Evolutionary conservation across 1,284 basidiomycete species (phyloP).

Genomic region (Marasmius oreades): DNA sequence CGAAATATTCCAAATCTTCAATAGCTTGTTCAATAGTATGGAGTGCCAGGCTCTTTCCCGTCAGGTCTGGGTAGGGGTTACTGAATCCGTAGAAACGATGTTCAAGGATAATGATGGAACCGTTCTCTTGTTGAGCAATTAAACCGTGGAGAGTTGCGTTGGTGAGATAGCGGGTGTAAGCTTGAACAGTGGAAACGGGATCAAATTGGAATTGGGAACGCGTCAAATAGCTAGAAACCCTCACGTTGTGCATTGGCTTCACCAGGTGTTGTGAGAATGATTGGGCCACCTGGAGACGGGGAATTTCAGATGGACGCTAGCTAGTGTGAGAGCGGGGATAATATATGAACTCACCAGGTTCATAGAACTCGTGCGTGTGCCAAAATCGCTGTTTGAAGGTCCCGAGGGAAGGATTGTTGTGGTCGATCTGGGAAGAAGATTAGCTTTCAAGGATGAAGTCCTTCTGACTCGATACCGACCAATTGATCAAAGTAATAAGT

Average conservation of each 20-base stretch:
- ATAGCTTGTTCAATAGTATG: slow-evolving; percentile 72
- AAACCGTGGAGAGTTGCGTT: slow-evolving; percentile 62
- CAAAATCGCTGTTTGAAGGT: slow-evolving; percentile 75
- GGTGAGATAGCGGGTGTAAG: slow-evolving; percentile 57
- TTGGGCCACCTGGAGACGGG: slow-evolving; percentile 53
- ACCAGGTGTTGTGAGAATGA: slow-evolving; percentile 56
- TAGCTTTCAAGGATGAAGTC: neutral
- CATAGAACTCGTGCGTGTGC: slow-evolving; percentile 61
- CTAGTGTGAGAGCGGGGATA: too few species aligned
- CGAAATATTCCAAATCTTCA: slow-evolving; percentile 69
- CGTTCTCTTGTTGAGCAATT: slow-evolving; percentile 64
- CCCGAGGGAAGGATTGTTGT: slow-evolving; percentile 65
- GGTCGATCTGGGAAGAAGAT: slow-evolving; percentile 48
- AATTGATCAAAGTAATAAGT: slow-evolving; percentile 52
- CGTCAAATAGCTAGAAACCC: too few species aligned
- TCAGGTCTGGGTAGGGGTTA: slow-evolving; percentile 58
- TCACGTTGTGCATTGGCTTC: slow-evolving; percentile 37
- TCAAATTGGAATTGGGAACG: too few species aligned
- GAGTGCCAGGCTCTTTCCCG: slow-evolving; percentile 47
- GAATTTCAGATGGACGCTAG: neutral
- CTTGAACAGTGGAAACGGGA: too few species aligned
- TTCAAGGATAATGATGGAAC: slow-evolving; percentile 53
- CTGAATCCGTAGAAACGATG: slow-evolving; percentile 46
- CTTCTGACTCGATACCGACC: neutral
- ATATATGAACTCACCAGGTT: slow-evolving; percentile 43